Evolutionary conservation across 345 rosid genomes (phyloP).

Genomic region (Luvunga scandens): DNA sequence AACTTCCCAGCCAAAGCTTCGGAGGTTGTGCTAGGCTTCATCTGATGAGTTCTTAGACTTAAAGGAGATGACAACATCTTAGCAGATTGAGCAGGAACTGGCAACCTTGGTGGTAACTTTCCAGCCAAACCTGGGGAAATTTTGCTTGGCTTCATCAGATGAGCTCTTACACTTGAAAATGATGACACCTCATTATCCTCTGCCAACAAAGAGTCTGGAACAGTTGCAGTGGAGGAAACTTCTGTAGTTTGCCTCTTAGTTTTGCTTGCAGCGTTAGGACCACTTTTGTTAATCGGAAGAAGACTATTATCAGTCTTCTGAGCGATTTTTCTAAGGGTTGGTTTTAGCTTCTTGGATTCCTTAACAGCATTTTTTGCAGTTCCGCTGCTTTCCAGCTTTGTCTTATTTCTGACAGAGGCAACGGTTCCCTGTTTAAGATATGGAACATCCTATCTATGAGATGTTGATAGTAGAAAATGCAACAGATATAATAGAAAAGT

Average conservation of each 20-base stretch:
- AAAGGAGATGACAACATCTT: neutral
- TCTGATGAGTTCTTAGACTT: neutral
- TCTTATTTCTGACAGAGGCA: constrained; percentile 2
- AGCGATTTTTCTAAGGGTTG: neutral
- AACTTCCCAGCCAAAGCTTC: constrained; percentile 1
- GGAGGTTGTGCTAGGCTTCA: neutral
- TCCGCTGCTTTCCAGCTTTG: constrained; percentile 3
- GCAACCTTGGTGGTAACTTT: neutral
- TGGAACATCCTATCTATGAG: neutral
- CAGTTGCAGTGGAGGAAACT: neutral
- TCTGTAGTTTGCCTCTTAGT: neutral
- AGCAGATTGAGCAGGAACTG: constrained; percentile 13
- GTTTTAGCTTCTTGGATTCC: constrained; percentile 6
- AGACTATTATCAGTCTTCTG: neutral
- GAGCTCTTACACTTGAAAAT: neutral
- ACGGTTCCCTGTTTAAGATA: constrained; percentile 9
- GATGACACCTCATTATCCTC: neutral
- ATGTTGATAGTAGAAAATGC: neutral
- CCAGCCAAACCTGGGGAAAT: constrained; percentile 3
- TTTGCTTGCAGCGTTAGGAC: constrained; percentile 6
- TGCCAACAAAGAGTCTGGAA: neutral
- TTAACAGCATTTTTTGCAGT: constrained; percentile 1
- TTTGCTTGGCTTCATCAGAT: neutral
- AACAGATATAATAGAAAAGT: neutral
- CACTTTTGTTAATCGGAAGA: constrained; percentile 1